A percentile compares a stretch with the other conserved stretches of the same genome.
Evolutionary conservation across 2,329 filamentous ascomycete species (phyloP).

Genomic region (Phialophora tarda): DNA sequence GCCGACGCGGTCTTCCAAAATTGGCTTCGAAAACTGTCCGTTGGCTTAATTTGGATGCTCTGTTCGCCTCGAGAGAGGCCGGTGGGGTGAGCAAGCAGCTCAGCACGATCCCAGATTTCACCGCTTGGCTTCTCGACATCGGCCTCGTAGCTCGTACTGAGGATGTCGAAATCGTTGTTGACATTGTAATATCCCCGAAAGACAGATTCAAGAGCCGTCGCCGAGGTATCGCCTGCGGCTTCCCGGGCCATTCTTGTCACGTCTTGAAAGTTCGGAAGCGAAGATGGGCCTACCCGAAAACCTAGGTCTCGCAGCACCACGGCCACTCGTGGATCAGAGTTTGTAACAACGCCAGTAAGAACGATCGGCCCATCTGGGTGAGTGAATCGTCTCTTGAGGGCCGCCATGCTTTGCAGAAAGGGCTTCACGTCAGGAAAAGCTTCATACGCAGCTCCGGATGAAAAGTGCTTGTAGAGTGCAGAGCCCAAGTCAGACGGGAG

Average conservation of each 20-base stretch:
- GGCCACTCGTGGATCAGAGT: conserved; percentile 54
- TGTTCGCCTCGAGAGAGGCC: conserved; percentile 28
- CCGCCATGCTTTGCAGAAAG: conserved; percentile 46
- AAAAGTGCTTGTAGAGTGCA: conserved; percentile 48
- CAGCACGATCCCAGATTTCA: conserved; percentile 49
- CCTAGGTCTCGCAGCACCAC: conserved; percentile 49
- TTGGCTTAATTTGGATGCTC: conserved; percentile 15
- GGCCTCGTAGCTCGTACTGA: conserved; percentile 55
- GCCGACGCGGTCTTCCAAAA: not conserved
- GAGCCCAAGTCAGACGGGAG: conserved; percentile 47
- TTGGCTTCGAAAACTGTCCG: conserved; percentile 31
- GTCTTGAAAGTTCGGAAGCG: conserved; percentile 41
- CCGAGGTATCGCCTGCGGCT: not conserved
- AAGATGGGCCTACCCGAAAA: conserved; percentile 45
- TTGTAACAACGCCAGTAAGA: conserved; percentile 52
- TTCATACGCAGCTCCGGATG: conserved; percentile 48
- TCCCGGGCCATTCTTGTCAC: conserved; percentile 30
- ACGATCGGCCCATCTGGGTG: conserved; percentile 42
- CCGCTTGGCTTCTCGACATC: conserved; percentile 52
- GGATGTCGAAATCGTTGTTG: conserved; percentile 49
- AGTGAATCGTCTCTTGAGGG: conserved; percentile 33
- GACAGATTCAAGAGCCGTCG: not conserved
- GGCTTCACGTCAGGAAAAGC: conserved; percentile 49
- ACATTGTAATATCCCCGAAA: conserved; percentile 20
- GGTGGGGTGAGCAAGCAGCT: conserved; percentile 23